These are phyloP conservation scores for Diphasiastrum complanatum DNA, from an alignment of 83 land plant genomes.

Conservation along the genomic window DNA sequence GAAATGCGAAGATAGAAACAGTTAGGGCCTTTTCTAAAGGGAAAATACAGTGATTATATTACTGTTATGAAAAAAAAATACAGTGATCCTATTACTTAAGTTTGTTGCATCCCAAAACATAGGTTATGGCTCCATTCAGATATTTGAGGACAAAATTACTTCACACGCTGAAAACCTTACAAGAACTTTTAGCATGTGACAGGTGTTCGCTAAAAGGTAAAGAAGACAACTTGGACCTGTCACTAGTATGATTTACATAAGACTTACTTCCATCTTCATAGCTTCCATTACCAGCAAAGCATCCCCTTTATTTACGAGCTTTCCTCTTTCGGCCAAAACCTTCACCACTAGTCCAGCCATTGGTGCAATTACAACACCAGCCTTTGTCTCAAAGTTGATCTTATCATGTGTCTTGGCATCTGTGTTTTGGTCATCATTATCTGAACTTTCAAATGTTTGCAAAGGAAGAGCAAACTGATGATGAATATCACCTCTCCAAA, in stretches of 20 bases:
- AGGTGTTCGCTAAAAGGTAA: no score
- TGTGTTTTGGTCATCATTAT: constrained; percentile 27
- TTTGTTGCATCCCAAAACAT: no score
- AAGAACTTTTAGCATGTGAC: no score
- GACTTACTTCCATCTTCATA: constrained; percentile 97
- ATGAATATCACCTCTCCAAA: constrained; percentile 67
- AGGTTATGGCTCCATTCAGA: no score
- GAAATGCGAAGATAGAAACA: no score
- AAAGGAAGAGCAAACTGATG: constrained; percentile 52
- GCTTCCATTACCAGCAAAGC: constrained; percentile 87
- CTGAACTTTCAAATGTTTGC: constrained; percentile 27
- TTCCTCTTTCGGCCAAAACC: constrained; percentile 54
- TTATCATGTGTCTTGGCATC: constrained; percentile 32
- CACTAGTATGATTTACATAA: neutral
- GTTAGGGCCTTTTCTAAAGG: no score
- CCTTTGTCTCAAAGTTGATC: constrained; percentile 16
- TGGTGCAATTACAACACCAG: constrained; percentile 74
- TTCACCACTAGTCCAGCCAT: constrained; percentile 97
- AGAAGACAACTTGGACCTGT: no score
- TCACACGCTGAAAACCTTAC: no score
- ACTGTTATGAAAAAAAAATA: no score
- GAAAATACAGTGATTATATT: no score
- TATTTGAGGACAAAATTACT: no score
- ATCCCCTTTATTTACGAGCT: constrained; percentile 66
- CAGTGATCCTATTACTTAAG: no score